A percentile compares a stretch with the other conserved stretches of the same genome.
These are phyloP conservation scores for Leucosporidium creatinivorum DNA, from an alignment of 768 basidiomycete species.

Conservation along the genomic window DNA sequence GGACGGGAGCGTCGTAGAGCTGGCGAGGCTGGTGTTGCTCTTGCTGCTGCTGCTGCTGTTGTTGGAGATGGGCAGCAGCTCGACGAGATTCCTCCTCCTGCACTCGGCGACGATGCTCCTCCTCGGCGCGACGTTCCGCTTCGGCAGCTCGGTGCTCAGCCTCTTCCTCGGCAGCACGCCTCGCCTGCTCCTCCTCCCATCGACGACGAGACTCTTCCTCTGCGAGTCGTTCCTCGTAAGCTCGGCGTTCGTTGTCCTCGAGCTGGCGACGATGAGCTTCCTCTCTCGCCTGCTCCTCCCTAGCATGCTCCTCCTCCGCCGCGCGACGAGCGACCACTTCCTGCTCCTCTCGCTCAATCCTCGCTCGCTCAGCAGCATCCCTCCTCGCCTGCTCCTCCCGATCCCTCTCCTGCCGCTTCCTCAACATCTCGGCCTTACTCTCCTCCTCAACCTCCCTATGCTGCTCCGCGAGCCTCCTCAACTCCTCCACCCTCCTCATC, in stretches of 20 bases:
- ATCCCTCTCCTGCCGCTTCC: not conserved
- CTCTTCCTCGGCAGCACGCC: not conserved
- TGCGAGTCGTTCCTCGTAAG: slow-evolving; percentile 3
- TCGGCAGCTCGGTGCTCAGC: not conserved
- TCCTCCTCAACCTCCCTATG: slow-evolving; percentile 16
- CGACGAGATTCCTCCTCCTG: slow-evolving; percentile 1
- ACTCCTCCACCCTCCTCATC: not conserved
- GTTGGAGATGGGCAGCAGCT: not conserved
- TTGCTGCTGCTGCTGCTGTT: not conserved
- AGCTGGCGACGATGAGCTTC: slow-evolving; percentile 9
- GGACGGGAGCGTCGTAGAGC: not conserved
- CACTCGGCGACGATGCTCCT: not conserved
- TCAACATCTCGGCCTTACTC: not conserved
- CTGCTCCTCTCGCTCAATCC: slow-evolving; percentile 4
- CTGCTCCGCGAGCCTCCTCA: not conserved
- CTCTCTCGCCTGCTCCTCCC: slow-evolving; percentile 2
- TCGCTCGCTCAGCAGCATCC: slow-evolving; percentile 11
- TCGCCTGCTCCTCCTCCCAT: not conserved
- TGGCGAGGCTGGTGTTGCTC: not conserved
- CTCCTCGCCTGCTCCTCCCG: slow-evolving; percentile 5
- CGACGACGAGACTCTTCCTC: slow-evolving; percentile 1
- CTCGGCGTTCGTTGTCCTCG: slow-evolving; percentile 7
- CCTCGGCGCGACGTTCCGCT: not conserved
- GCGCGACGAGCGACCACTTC: too few species aligned
- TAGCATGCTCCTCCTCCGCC: not conserved